Base-by-base conservation (phyloP, 768 basidiomycete genomes). In the Suillus hirtellus region DNA sequence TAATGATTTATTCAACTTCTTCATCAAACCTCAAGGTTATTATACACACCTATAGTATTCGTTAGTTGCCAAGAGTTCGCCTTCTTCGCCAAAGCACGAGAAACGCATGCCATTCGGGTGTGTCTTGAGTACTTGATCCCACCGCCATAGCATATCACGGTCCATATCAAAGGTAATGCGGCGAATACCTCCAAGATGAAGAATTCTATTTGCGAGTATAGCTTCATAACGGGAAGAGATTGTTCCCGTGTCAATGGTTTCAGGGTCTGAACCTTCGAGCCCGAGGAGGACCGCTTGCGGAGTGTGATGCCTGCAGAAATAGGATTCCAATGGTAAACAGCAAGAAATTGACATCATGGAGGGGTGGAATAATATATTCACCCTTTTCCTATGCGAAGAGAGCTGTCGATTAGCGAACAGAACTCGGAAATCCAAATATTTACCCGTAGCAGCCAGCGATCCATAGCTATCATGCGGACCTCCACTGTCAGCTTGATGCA, bases 61-160 rank as follows among this genome's bases (percentile, higher is more conserved):
- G 68, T 99, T 98, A 14, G 93, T 95, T 1, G 96, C 96, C 63
- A 99, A 79, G 64, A 98, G 77, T 66, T 92, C 86, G 2, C 96
- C 96, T n/a, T 89, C 80, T 53, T 83, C 80, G 60, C 82, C 87
- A 67, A 95, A 99, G 40, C 86, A 90, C 42, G 89, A 89, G 74
- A 98, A 98, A 10, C 94, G 84, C 87, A 99, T 96, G 50, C 96
- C 96, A 71, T 96, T 96, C 0, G 93, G 89, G 71, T 93, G 92
- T 0, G 92, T 92, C 74, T 89, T 89, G 34, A 95, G 83, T n/a
- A 95, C 89, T 59, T 90, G 86, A 69, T 94, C 91, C 86, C 88
- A 93, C 31, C 89, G 81, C 94, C 94, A 96, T 27, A 95, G 78
- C 93, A 99, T 93, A 72, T 99, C 96, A 34, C 85, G 82, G 65